Conservation (phyloP, 2,329 filamentous ascomycete genomes). For the Atkinsonella texensis region DNA sequence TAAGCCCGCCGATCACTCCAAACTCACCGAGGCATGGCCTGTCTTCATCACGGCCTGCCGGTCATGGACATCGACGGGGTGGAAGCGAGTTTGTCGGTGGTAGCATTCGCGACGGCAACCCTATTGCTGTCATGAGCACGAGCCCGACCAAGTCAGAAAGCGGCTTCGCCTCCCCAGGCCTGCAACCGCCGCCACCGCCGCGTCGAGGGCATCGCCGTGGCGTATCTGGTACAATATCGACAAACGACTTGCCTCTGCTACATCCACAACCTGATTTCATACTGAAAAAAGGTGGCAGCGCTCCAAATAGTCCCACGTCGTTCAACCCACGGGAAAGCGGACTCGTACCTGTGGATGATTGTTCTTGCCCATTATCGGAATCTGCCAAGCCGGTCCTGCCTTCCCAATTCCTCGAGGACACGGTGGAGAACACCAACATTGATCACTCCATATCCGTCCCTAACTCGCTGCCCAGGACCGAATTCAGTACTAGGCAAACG, state of each 20-base stretch:
- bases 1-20: conserved; percentile 45
- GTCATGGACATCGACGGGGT: conserved; percentile 67
- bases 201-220: conserved; percentile 59
- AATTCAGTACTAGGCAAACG: conserved; percentile 14
- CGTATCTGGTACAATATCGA: conserved; percentile 67
- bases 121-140: conserved; percentile 51
- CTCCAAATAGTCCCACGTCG: conserved; percentile 47
- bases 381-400: not conserved
- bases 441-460: conserved; percentile 5
- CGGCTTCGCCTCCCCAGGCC: conserved; percentile 43
- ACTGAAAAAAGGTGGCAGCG: conserved; percentile 46
- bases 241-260: conserved; percentile 67
- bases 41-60: conserved; percentile 44
- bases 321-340: conserved; percentile 19
- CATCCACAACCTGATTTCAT: conserved; percentile 42
- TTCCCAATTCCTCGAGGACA: not conserved
- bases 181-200: conserved; percentile 27
- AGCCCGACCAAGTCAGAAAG: conserved; percentile 56
- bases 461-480: conserved; percentile 5
- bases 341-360: conserved; percentile 13
- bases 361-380: conserved; percentile 6
- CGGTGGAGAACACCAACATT: not conserved
- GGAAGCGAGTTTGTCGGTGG: conserved; percentile 82
- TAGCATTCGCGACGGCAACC: conserved; percentile 45
- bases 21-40: conserved; percentile 36